Evolutionary conservation across 2,329 filamentous ascomycete species (phyloP).

Genomic region (Monosporascus sp.): DNA sequence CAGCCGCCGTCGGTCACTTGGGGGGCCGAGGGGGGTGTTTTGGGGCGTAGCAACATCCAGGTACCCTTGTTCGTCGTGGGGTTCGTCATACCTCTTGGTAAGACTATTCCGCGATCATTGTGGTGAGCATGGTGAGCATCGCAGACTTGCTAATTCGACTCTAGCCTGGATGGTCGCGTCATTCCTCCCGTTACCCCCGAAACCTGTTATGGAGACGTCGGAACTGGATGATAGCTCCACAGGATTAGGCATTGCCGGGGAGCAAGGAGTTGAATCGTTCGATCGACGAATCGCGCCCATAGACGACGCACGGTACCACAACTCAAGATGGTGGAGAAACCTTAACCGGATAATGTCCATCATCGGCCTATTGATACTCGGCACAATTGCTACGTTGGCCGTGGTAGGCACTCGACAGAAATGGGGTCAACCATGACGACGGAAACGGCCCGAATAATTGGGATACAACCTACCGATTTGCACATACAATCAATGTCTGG

Average conservation of each 20-base stretch:
- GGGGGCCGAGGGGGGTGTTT: conserved; percentile 52
- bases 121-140: background rate
- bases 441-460: background rate
- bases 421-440: conserved; percentile 32
- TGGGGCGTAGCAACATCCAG: conserved; percentile 68
- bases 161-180: conserved; percentile 76
- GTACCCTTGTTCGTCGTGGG: conserved; percentile 70
- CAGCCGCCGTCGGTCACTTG: conserved; percentile 67
- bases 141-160: conserved; percentile 10
- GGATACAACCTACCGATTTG: no score
- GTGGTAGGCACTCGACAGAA: conserved; percentile 47
- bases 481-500: no score
- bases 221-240: conserved; percentile 40
- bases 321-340: conserved; percentile 55
- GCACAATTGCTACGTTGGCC: conserved; percentile 45
- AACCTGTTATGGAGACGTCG: conserved; percentile 47
- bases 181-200: conserved; percentile 64
- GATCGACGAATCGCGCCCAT: conserved; percentile 29
- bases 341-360: conserved; percentile 56
- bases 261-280: conserved; percentile 18
- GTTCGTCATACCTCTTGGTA: conserved; percentile 72
- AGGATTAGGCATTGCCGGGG: conserved; percentile 33
- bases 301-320: conserved; percentile 44
- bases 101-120: conserved; percentile 22
- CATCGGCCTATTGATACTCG: conserved; percentile 50